A percentile compares a stretch with the other conserved stretches of the same genome.
phyloP scores from a whole-genome alignment of 2,329 filamentous ascomycete species.

The Cryphonectria radicalis region DNA sequence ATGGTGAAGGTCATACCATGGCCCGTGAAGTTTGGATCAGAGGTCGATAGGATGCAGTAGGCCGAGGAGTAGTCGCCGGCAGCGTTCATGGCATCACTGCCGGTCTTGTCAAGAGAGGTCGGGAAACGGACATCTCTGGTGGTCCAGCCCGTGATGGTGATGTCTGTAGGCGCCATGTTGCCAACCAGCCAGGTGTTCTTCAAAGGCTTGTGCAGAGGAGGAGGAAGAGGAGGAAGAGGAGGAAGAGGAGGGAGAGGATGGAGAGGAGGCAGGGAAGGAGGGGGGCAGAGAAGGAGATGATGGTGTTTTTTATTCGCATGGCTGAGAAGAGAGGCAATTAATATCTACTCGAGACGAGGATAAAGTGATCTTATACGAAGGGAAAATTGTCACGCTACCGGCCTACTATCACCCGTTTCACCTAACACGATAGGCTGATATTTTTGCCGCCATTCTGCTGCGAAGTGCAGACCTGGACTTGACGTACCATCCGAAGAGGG shows the following conservation, averaged over 20 bases:
- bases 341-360: not conserved
- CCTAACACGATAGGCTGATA: constrained; percentile 19
- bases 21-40: constrained; percentile 68
- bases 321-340: not conserved
- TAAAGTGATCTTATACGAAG: constrained; percentile 8
- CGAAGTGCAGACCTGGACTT: too few species aligned
- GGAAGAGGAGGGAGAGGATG: not conserved
- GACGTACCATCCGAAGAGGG: constrained; percentile 10
- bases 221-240: not conserved
- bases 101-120: constrained; percentile 96
- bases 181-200: not conserved
- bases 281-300: not conserved
- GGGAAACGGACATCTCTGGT: constrained; percentile 79
- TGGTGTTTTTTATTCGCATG: constrained; percentile 3
- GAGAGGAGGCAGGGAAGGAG: not conserved
- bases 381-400: constrained; percentile 19
- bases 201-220: not conserved
- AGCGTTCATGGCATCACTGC: constrained; percentile 95
- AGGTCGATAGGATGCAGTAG: constrained; percentile 87
- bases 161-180: constrained; percentile 44
- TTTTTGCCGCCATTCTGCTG: constrained; percentile 15
- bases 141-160: constrained; percentile 74
- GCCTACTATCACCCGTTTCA: constrained; percentile 24
- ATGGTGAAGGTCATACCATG: constrained; percentile 90
- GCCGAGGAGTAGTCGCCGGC: constrained; percentile 91